Percentiles rank a stretch among this genome's conserved stretches.
phyloP scores from a whole-genome alignment of 441 rosid genomes.

The Eugenia klotzschiana region DNA sequence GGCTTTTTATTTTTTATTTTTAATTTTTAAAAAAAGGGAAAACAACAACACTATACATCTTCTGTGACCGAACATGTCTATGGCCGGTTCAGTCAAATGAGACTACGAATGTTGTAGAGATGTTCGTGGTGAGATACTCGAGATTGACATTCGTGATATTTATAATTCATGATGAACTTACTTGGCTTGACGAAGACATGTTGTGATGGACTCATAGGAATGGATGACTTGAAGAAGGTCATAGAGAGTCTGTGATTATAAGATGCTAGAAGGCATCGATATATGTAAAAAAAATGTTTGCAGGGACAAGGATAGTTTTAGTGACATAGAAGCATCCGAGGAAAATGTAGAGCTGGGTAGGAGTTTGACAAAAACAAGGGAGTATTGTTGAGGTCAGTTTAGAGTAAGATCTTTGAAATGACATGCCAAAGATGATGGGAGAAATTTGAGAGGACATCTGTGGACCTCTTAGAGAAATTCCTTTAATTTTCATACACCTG shows the following conservation, averaged over 20 bases:
- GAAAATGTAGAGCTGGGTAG: not conserved
- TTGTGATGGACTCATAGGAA: not conserved
- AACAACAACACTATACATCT: not conserved
- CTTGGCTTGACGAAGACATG: not conserved
- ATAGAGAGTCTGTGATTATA: not conserved
- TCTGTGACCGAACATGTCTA: not conserved
- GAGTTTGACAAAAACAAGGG: not conserved
- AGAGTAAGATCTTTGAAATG: not conserved
- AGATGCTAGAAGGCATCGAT: not conserved
- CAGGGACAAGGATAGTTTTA: not conserved
- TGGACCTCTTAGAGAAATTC: not conserved
- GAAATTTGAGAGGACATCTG: not conserved
- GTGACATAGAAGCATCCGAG: not conserved
- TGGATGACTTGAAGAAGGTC: not conserved
- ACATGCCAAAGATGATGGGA: not conserved
- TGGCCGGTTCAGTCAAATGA: not conserved
- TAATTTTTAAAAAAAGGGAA: too few relatives aligned
- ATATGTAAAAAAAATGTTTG: not conserved
- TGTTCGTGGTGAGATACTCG: not conserved
- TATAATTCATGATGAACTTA: not conserved
- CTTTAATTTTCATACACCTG: not conserved
- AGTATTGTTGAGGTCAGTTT: not conserved
- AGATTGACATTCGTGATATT: not conserved
- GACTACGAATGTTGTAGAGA: not conserved
- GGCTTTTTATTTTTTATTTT: not conserved